Evolutionary conservation across 2,329 filamentous ascomycete genomes (phyloP), one percentile per base, ranked within the genome.

Genomic region (Botrytis hyacinthi): DNA sequence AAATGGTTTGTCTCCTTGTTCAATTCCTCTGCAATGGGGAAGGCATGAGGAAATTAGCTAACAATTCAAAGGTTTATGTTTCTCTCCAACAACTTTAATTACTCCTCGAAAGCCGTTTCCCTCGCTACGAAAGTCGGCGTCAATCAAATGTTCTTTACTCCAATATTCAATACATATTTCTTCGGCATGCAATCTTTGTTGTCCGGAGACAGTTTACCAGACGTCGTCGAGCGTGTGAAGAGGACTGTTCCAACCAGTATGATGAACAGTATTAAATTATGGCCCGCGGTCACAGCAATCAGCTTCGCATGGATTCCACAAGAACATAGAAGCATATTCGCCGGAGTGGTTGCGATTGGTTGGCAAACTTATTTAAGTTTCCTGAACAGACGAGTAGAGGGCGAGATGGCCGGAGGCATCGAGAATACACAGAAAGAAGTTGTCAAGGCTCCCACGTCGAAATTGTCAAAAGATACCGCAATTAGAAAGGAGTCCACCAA

Each of bases 301-400:
- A 95, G 87, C 81, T 97, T 98, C 80, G 90, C 92, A n/a, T 96
- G 93, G 79, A 85, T 98, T 7, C 89, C 91, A 40, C 85, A 94
- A 66, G 90, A 95, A 80, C 95, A 93, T 82, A 86, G 95, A 69
- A 93, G 90, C 78, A 87, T 97, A 26, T 96, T 97, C 78, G 89
- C 92, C 0, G 93, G 93, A 1, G 84, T 92, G 10, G 87, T 97
- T 76, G 93, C 93, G 1, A 91, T 97, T 70, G 93, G 92, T 0
- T 98, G 95, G 95, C 95, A 97, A 87, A 94, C 93, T 0, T 98
- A 97, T 85, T 80, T 98, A 78, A 93, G 91, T 77, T 92, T 90
- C 82, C 82, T 97, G 79, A 97, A 97, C 79, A 87, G 91, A 79
- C 85, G 85, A 75, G 93, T 93, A 2, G 93, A 94, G 81, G 84